Evolutionary conservation across 148 eudicot genomes (phyloP), one percentile per base, ranked within the genome.

Genomic region (Limonium bicolor): DNA sequence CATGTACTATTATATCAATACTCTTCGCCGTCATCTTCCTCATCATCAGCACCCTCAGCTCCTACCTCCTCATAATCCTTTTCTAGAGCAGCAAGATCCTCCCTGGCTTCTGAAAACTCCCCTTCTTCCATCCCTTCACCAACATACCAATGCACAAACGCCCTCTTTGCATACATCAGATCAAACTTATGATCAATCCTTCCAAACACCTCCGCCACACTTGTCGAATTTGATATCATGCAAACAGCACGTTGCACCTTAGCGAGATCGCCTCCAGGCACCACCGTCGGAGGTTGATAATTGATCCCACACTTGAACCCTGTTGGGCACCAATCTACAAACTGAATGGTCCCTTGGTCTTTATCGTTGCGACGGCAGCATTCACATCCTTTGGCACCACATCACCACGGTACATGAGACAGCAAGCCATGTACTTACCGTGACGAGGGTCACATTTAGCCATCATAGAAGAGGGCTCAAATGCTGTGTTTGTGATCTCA

Each of bases 51-150:
- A 35, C 38, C 38, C 12, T 35, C 38, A 35, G 38, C 38, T 3
- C 38, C 38, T n/a, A 35, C 38, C 16, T 35, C 61, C 57, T 68
- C 63, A 53, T n/a, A n/a, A n/a, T n/a, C n/a, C n/a, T n/a, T n/a
- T n/a, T n/a, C 71, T 0, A 67, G 54, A 4, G 72, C 73, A 48
- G 68, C 73, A 6, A 68, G 56, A 58, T 68, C 73, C 55, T 68
- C 68, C 8, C 68, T 53, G 30, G 73, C 73, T 23, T 63, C 73
- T 3, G 61, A 58, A 53, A 68, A 68, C 56, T 62, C 73, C n/a
- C 73, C 73, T 59, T 68, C 73, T 51, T 68, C 73, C 73, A 68
- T 68, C 22, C 73, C 73, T 64, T 68, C 68, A 43, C 73, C 73
- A 31, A 68, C 73, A 5, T 68, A 68, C 73, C 73, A 63, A 23